phyloP scores from a whole-genome alignment of 192 early-diverging fungal species.

The Backusella liffmaniae region DNA sequence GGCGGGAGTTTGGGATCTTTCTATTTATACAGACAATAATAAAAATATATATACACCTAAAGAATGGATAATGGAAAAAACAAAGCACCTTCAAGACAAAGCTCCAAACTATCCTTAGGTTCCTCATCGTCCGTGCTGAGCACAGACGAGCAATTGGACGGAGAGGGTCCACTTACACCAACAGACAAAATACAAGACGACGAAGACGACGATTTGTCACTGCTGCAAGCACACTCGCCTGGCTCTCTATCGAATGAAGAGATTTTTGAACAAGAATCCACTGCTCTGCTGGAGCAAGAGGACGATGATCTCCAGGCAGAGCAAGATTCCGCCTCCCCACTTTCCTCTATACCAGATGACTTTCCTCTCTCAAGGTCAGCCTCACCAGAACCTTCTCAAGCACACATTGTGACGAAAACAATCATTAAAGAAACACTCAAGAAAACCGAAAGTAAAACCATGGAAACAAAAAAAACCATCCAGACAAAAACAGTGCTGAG shows the following conservation, averaged over 20 bases:
- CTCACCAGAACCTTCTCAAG: conserved; percentile 24
- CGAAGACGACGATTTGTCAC: conserved; percentile 11
- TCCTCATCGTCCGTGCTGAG: conserved; percentile 34
- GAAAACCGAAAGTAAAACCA: neutral
- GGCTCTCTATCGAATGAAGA: conserved; percentile 28
- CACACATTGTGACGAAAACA: neutral
- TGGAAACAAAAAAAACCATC: neutral
- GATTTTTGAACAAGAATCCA: conserved; percentile 1
- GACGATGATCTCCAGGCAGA: conserved; percentile 23
- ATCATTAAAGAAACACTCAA: neutral
- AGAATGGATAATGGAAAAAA: conserved; percentile 8
- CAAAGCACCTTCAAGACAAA: conserved; percentile 24
- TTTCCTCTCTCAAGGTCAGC: conserved; percentile 38
- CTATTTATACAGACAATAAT: neutral
- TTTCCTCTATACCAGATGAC: conserved; percentile 42
- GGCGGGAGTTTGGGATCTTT: neutral
- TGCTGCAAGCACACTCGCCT: conserved; percentile 12
- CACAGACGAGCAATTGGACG: conserved; percentile 27
- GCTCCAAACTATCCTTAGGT: conserved; percentile 33
- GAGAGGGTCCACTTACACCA: conserved; percentile 31
- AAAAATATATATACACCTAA: neutral
- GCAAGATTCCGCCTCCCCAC: conserved; percentile 36
- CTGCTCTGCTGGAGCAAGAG: neutral
- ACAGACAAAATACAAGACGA: conserved; percentile 32
- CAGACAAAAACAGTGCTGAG: neutral